phyloP scores from a whole-genome alignment of 768 basidiomycete genomes.

The Trametopsis cervina region DNA sequence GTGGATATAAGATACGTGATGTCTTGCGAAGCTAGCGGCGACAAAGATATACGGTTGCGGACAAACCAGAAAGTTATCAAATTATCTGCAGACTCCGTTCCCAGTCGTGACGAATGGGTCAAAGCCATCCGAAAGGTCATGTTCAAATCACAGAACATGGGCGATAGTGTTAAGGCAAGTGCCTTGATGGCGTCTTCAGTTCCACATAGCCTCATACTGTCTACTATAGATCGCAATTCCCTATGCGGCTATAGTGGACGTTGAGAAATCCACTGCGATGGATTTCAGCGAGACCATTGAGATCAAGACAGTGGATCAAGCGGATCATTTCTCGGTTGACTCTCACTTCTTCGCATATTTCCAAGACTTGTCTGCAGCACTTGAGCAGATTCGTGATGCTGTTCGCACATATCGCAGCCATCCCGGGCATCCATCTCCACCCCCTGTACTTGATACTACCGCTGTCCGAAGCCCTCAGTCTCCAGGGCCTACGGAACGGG shows the following conservation, averaged over 20 bases:
- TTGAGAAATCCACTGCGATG: constrained; percentile 82
- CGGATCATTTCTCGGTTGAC: constrained; percentile 69
- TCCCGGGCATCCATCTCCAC: constrained; percentile 10
- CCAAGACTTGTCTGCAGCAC: constrained; percentile 65
- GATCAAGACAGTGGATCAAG: constrained; percentile 83
- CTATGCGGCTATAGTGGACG: constrained; percentile 81
- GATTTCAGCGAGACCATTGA: constrained; percentile 97
- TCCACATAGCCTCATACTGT: not conserved
- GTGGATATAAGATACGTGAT: constrained; percentile 93
- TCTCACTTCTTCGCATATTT: constrained; percentile 97
- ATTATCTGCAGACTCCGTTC: constrained; percentile 71
- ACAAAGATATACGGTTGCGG: constrained; percentile 75
- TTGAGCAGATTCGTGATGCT: constrained; percentile 76
- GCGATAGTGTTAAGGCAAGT: constrained; percentile 85
- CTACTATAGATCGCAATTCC: constrained; percentile 79
- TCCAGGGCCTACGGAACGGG: constrained; percentile 34
- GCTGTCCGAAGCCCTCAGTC: constrained; percentile 16
- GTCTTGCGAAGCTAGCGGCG: constrained; percentile 73
- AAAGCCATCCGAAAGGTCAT: constrained; percentile 92
- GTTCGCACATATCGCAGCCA: constrained; percentile 49
- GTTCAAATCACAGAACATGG: constrained; percentile 94
- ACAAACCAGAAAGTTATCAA: constrained; percentile 75
- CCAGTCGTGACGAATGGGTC: constrained; percentile 91
- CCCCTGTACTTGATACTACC: constrained; percentile 23
- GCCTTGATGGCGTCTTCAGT: not conserved